Conservation (phyloP, 1,284 basidiomycete species). For the Hemileccinum hortonii region DNA sequence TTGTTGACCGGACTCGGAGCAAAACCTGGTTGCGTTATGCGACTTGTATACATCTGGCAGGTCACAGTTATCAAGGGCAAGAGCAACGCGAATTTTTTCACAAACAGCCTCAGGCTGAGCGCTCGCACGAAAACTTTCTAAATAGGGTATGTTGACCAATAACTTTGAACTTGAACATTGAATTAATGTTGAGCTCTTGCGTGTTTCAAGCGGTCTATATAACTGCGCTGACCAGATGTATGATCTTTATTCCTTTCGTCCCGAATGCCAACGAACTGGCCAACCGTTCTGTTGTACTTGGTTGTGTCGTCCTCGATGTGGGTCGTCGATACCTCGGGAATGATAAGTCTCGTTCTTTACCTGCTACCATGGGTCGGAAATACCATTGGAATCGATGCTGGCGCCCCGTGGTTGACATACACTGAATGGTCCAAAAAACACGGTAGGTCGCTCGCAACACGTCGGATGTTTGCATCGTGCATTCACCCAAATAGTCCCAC, state of each 20-base stretch:
- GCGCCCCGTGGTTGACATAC: constrained; percentile 14
- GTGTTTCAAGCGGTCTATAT: background rate
- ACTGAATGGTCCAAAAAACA: background rate
- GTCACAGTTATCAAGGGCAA: too few relatives aligned
- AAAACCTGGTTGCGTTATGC: too few relatives aligned
- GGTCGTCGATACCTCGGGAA: background rate
- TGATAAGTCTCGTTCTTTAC: background rate
- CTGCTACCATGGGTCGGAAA: constrained; percentile 1
- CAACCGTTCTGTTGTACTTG: background rate
- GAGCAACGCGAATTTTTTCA: background rate
- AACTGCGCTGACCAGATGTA: background rate
- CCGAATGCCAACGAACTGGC: background rate
- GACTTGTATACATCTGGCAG: too few relatives aligned
- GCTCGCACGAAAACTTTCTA: background rate
- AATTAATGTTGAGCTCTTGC: too few relatives aligned
- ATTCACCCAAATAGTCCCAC: background rate
- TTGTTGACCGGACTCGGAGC: too few relatives aligned
- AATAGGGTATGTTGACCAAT: background rate
- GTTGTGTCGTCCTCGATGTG: background rate
- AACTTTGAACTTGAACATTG: too few relatives aligned
- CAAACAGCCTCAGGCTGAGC: too few relatives aligned
- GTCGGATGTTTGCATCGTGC: background rate
- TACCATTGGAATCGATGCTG: background rate
- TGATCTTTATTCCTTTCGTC: background rate
- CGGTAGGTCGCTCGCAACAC: background rate